phyloP scores from a whole-genome alignment of 2,329 filamentous ascomycete species.

The Penicillium occitanis region DNA sequence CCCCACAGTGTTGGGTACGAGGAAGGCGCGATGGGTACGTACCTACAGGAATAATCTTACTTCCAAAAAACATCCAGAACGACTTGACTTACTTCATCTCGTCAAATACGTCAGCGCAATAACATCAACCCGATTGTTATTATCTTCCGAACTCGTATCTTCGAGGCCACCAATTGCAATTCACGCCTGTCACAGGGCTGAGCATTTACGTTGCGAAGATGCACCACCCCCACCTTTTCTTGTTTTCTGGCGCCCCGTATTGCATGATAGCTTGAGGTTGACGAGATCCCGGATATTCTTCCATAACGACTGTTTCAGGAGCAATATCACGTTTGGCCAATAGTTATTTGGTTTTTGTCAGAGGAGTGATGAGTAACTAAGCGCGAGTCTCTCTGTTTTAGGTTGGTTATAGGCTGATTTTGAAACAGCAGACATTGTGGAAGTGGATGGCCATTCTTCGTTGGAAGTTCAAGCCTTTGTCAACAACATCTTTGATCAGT shows the following conservation, averaged over 20 bases:
- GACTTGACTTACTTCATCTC: background rate
- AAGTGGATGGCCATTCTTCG: conserved; percentile 6
- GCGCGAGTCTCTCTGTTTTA: conserved; percentile 1
- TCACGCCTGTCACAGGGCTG: conserved; percentile 1
- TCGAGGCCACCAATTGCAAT: conserved; percentile 13
- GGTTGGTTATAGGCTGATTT: background rate
- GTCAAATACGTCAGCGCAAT: background rate
- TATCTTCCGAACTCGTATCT: background rate
- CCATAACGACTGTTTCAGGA: background rate
- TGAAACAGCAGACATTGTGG: background rate
- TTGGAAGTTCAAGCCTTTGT: conserved; percentile 11
- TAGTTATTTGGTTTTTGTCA: background rate
- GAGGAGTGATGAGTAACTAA: conserved; percentile 16
- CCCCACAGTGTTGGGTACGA: background rate
- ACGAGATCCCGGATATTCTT: background rate
- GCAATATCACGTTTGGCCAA: background rate
- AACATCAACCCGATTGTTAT: background rate
- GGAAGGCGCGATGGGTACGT: background rate
- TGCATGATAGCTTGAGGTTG: conserved; percentile 4
- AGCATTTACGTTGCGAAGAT: conserved; percentile 6
- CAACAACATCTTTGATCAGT: conserved; percentile 17
- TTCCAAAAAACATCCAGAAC: background rate
- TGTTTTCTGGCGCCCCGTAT: conserved; percentile 3
- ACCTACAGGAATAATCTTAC: background rate
- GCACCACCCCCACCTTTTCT: conserved; percentile 14